A percentile compares a stretch with the other conserved stretches of the same genome.
These are phyloP conservation scores for Lithohypha guttulata DNA, from an alignment of 2,329 filamentous ascomycete genomes.

Conservation along the genomic window DNA sequence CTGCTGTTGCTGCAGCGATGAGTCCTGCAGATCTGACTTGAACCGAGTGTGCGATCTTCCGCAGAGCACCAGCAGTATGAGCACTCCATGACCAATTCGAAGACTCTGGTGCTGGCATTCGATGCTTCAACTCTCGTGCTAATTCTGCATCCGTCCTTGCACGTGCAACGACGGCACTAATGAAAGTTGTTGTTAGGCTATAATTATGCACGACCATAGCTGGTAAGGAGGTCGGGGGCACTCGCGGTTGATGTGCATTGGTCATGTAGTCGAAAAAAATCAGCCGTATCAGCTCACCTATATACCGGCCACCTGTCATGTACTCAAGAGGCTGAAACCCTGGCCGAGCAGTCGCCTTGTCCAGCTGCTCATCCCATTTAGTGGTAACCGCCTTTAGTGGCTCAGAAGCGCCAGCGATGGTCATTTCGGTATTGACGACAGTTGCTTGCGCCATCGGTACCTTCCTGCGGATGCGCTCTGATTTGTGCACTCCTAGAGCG, in stretches of 20 bases:
- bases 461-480: conserved; percentile 39
- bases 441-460: conserved; percentile 50
- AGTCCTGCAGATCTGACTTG: conserved; percentile 63
- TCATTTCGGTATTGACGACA: conserved; percentile 76
- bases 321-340: conserved; percentile 78
- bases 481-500: conserved; percentile 53
- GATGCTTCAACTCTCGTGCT: conserved; percentile 39
- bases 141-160: conserved; percentile 39
- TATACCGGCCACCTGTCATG: conserved; percentile 69
- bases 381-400: conserved; percentile 59
- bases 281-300: conserved; percentile 64
- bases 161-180: conserved; percentile 57
- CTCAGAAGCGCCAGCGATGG: conserved; percentile 62
- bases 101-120: conserved; percentile 40
- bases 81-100: conserved; percentile 52
- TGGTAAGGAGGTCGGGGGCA: conserved; percentile 42
- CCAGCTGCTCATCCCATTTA: conserved; percentile 58
- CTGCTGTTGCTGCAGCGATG: conserved; percentile 61
- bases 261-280: conserved; percentile 57
- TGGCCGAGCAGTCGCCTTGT: conserved; percentile 55
- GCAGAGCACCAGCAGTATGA: conserved; percentile 48
- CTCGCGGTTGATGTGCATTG: conserved; percentile 27
- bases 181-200: conserved; percentile 58
- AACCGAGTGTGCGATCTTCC: conserved; percentile 58
- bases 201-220: conserved; percentile 46